Percentiles rank a stretch among this genome's conserved stretches.
These are phyloP conservation scores for Geotrichum australiense DNA, from an alignment of 1,139 yeast genomes.

Conservation along the genomic window DNA sequence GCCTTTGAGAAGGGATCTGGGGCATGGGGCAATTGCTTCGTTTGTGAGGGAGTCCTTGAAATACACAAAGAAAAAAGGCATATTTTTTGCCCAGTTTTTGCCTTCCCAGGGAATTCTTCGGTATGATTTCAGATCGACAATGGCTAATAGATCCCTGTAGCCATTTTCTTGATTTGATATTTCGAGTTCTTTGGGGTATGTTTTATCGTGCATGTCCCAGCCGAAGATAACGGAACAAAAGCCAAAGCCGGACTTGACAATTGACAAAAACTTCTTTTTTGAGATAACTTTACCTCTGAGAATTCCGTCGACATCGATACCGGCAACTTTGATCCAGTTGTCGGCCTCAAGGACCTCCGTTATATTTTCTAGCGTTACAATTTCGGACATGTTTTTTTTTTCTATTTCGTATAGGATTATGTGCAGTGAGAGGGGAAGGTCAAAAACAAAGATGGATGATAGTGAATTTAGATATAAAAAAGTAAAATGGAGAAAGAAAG, in stretches of 20 bases:
- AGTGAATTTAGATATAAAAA: too few relatives aligned
- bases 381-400: too few relatives aligned
- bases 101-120: constrained; percentile 33
- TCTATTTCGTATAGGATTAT: too few relatives aligned
- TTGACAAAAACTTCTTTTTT: constrained; percentile 29
- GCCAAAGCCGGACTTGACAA: constrained; percentile 31
- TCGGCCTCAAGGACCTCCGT: constrained; percentile 21
- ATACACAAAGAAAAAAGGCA: constrained; percentile 31
- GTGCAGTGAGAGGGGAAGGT: too few relatives aligned
- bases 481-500: constrained; percentile 1
- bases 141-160: constrained; percentile 32
- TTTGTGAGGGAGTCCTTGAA: constrained; percentile 27
- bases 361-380: constrained; percentile 9
- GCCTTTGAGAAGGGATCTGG: constrained; percentile 28
- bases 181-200: constrained; percentile 27
- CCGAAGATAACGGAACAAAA: constrained; percentile 36
- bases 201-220: constrained; percentile 36
- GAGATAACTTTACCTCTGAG: constrained; percentile 35
- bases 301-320: constrained; percentile 36
- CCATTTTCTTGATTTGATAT: constrained; percentile 33
- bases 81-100: constrained; percentile 10
- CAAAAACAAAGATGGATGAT: background rate
- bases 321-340: constrained; percentile 33
- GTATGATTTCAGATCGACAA: constrained; percentile 27
- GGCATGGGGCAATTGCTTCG: constrained; percentile 32